Conservation (phyloP, 108 stramenopile genomes). For the Chaetoceros tenuissimus region DNA sequence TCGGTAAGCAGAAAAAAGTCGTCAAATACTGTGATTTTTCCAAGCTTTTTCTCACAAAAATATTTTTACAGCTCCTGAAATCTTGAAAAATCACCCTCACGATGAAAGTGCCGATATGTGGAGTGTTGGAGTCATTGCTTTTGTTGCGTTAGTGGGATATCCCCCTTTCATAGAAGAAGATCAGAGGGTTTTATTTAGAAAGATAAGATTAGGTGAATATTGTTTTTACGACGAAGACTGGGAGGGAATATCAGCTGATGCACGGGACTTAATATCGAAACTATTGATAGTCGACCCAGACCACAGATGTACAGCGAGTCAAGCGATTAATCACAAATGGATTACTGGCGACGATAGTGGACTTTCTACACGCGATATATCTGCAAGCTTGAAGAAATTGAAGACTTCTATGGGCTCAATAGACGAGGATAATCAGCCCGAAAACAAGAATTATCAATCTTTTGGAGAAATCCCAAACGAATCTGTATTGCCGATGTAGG, state of each 20-base stretch:
- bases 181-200: conserved; percentile 38
- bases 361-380: background rate
- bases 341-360: background rate
- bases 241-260: conserved; percentile 29
- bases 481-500: too few relatives aligned
- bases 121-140: conserved; percentile 88
- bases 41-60: too few relatives aligned
- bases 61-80: conserved; percentile 53
- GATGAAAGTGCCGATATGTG: conserved; percentile 89
- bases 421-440: background rate
- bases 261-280: conserved; percentile 35
- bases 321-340: conserved; percentile 17
- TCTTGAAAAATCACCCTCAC: conserved; percentile 50
- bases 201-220: conserved; percentile 33
- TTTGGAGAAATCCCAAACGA: background rate
- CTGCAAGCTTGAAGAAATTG: background rate
- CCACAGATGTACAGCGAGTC: conserved; percentile 43
- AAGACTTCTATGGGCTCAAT: background rate
- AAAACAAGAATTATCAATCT: background rate
- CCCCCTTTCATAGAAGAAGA: conserved; percentile 40
- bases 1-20: too few relatives aligned
- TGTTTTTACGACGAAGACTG: conserved; percentile 30
- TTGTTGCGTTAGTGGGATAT: conserved; percentile 83
- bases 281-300: conserved; percentile 45
- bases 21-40: too few relatives aligned